Base-by-base conservation (phyloP, 257 asterid genomes). In the Solanum lycopersicoides region DNA sequence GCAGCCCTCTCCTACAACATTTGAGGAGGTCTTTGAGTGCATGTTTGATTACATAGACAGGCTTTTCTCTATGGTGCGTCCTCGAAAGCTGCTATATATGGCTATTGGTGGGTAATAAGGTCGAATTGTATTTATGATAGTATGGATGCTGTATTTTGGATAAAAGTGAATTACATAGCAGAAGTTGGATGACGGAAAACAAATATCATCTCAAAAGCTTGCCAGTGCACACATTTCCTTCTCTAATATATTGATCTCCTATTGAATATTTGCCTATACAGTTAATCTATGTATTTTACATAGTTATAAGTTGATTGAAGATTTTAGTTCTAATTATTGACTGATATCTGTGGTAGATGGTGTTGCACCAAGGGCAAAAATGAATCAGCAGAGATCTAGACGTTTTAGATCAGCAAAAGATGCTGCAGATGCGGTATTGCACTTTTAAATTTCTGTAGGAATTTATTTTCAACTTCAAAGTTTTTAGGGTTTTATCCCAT, bases 291-390 rank as follows among this genome's bases (percentile, higher is more conserved):
- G 6, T 44, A 77, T 44, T 77, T 77, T 42, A 44, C 84, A 77
- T 86, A 21, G n/a, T 12, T 72, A 82, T 80, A 50, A 50, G 71
- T 32, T 6, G 44, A 50, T 32, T 45, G 74, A 75, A 77, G 42
- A 34, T 50, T 82, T 32, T 25, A 47, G 68, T 9, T 25, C 34
- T 6, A 82, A 10, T 30, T 32, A 30, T 25, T 32, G 45, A 82
- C 71, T 21, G 68, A 30, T 80, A 35, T 80, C n/a, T 44, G 47
- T n/a, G 37, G 86, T 90, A 95, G 97, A 95, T 87, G 97, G 98
- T 12, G 97, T 94, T 53, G 97, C 97, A 32, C 96, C 98, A 4
- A 89, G 96, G 66, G 98, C 98, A 0, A 95, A 95, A 66, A 92
- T 94, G 97, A 94, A 95, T 83, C 95, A 91, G 30, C 95, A 91